These are phyloP conservation scores for Cymbopogon citratus DNA, from an alignment of 176 grass and related monocot species.

Conservation along the genomic window DNA sequence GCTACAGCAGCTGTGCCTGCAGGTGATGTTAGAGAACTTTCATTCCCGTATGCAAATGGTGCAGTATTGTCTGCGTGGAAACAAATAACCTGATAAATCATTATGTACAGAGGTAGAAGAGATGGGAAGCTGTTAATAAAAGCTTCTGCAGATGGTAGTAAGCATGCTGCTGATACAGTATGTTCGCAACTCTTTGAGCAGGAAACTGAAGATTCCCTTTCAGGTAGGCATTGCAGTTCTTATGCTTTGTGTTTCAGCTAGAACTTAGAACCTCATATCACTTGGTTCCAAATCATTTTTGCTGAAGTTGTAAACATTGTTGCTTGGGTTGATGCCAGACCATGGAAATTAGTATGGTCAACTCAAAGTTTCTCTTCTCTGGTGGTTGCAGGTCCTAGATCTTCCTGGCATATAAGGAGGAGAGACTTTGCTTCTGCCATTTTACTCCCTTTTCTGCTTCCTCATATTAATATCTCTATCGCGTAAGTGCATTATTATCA, in stretches of 20 bases:
- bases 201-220: background rate
- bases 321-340: background rate
- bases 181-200: slow-evolving; percentile 22
- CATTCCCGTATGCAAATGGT: background rate
- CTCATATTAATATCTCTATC: slow-evolving; percentile 41
- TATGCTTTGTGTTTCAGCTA: background rate
- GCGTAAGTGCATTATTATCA: slow-evolving; percentile 56
- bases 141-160: slow-evolving; percentile 22
- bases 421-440: slow-evolving; percentile 52
- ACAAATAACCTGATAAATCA: slow-evolving; percentile 3
- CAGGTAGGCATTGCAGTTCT: background rate
- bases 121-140: background rate
- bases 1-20: slow-evolving; percentile 14
- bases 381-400: slow-evolving; percentile 19
- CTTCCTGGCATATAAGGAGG: slow-evolving; percentile 40
- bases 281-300: background rate
- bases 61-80: slow-evolving; percentile 8
- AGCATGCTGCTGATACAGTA: slow-evolving; percentile 19
- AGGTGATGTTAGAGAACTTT: slow-evolving; percentile 21
- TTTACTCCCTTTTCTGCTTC: slow-evolving; percentile 55
- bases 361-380: slow-evolving; percentile 9
- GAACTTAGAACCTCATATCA: background rate
- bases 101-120: slow-evolving; percentile 28
- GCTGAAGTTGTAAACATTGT: background rate
- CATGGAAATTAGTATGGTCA: background rate